Conservation (phyloP, 2,329 filamentous ascomycete genomes). For the Neonectria punicea region DNA sequence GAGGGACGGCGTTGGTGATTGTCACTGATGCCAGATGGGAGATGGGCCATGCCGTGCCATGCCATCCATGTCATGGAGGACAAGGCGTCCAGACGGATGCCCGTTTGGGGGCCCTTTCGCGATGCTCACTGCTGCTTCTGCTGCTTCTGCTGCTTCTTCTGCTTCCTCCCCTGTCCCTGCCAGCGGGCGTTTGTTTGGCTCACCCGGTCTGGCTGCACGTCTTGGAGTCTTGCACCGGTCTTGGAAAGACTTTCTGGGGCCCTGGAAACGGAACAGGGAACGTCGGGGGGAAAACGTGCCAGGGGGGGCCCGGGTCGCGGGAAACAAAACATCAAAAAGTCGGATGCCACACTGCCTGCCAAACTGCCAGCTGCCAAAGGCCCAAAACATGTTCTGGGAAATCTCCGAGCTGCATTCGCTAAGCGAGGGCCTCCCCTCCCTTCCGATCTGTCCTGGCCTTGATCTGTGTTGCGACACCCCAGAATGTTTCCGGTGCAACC, state of each 20-base stretch:
- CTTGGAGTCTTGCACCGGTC: constrained; percentile 11
- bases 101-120: not conserved
- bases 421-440: constrained; percentile 29
- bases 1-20: not conserved
- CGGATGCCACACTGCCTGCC: not conserved
- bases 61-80: too few relatives aligned
- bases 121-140: not conserved
- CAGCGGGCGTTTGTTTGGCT: constrained; percentile 22
- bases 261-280: not conserved
- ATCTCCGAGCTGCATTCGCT: constrained; percentile 43
- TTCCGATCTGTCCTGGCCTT: constrained; percentile 36
- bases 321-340: constrained; percentile 14
- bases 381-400: constrained; percentile 37
- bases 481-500: constrained; percentile 28
- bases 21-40: constrained; percentile 14
- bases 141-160: too few relatives aligned
- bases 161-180: too few relatives aligned
- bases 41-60: constrained; percentile 1
- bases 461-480: constrained; percentile 32
- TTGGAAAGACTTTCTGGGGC: constrained; percentile 15
- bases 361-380: not conserved
- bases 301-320: constrained; percentile 5
- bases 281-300: constrained; percentile 22
- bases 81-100: not conserved
- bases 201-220: constrained; percentile 12